Evolutionary conservation across 2,329 filamentous ascomycete genomes (phyloP).

Genomic region (Colletotrichum cereale): DNA sequence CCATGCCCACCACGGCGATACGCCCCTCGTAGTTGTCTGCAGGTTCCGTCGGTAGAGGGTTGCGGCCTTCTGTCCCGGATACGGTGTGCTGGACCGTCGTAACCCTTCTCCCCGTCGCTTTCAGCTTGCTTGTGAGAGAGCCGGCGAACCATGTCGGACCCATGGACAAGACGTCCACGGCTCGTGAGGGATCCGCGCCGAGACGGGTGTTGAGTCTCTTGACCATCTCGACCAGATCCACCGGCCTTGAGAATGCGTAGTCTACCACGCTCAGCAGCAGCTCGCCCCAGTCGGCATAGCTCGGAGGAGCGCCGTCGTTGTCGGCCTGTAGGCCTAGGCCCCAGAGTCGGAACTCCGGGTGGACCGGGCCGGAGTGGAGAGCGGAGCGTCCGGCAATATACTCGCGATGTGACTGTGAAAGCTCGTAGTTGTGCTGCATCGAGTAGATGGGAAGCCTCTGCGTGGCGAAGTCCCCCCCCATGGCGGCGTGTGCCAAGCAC

Average conservation of each 20-base stretch:
- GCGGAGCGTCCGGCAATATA: background rate
- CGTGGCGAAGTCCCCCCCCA: background rate
- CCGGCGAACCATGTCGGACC: conserved; percentile 15
- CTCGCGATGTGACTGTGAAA: conserved; percentile 17
- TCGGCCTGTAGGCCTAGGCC: background rate
- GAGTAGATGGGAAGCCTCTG: conserved; percentile 11
- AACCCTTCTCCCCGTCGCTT: conserved; percentile 8
- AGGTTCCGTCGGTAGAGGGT: background rate
- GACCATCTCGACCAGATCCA: conserved; percentile 6
- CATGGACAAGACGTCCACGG: background rate
- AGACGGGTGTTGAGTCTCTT: conserved; percentile 14
- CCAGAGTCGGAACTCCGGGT: background rate
- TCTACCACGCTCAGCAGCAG: conserved; percentile 5
- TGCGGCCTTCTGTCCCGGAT: background rate
- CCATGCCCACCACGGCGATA: conserved; percentile 12
- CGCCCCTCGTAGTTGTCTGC: background rate
- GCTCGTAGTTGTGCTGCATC: conserved; percentile 25
- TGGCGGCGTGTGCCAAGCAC: background rate
- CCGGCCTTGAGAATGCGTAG: background rate
- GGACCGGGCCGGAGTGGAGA: background rate
- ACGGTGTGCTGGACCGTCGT: conserved; percentile 1
- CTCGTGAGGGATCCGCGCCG: conserved; percentile 6
- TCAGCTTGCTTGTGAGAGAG: conserved; percentile 23
- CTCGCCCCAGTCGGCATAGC: background rate
- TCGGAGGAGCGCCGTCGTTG: background rate